Conservation (phyloP, 352 stramenopile genomes). For the Thraustotheca clavata region DNA sequence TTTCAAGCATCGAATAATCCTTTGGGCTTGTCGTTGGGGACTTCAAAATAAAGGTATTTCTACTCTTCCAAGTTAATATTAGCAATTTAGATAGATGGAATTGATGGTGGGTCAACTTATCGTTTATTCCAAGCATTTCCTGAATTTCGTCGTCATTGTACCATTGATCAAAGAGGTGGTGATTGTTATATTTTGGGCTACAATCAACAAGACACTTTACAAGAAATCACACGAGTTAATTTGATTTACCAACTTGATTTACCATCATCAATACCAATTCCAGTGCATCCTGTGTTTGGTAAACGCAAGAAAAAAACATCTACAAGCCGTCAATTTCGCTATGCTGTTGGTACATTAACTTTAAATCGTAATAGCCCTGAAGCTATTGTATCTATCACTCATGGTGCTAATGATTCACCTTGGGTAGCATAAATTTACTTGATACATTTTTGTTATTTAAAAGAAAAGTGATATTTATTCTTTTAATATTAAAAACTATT, state of each 20-base stretch:
- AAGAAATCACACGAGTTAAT: constrained; percentile 6
- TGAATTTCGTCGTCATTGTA: background rate
- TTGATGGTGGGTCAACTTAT: constrained; percentile 5
- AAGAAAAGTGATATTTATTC: too few relatives aligned
- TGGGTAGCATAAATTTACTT: background rate
- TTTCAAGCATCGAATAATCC: background rate
- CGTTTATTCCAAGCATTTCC: background rate
- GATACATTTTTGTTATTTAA: too few relatives aligned
- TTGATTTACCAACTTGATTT: constrained; percentile 2
- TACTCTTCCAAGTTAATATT: too few relatives aligned
- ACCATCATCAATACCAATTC: background rate
- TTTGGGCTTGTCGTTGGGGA: background rate
- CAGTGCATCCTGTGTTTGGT: background rate
- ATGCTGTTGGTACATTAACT: background rate
- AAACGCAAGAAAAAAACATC: background rate
- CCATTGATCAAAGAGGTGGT: background rate
- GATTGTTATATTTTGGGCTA: constrained; percentile 11
- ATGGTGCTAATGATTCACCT: background rate
- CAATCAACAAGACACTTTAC: background rate
- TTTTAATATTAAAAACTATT: too few relatives aligned
- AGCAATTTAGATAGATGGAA: background rate
- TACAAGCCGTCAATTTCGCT: background rate
- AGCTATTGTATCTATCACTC: background rate
- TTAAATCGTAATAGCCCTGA: background rate
- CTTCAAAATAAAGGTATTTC: background rate